Evolutionary conservation across 2,329 filamentous ascomycete genomes (phyloP), one percentile per base, ranked within the genome.

Genomic region (Claviceps sp.): DNA sequence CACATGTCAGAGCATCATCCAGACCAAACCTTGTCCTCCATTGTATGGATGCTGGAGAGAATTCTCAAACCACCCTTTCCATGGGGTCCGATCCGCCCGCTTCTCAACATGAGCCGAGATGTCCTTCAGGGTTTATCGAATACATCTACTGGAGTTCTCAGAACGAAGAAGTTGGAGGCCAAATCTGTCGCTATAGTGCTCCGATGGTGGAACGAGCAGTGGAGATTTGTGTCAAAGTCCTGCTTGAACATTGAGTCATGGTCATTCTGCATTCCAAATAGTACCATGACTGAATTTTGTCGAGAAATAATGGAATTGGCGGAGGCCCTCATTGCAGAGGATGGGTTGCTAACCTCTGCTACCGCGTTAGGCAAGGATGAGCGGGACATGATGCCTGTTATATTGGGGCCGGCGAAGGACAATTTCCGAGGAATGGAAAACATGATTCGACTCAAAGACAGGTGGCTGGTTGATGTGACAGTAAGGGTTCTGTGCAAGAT

Each of bases 251-350:
- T 90, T 3, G 89, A 95, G 62, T 71, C 72, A 11, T 98, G 93
- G 93, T 88, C 88, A 56, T 72, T 79, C 14, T 77, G 77, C 4
- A 80, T 87, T 53, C 83, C 91, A 49, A 93, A 88, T 63, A 68
- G 74, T 20, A 74, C 80, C 50, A 90, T 98, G 87, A 84, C 89
- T 60, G 83, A 95, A 52, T 96, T 97, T 61, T 96, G 90, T 63
- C 83, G 93, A 57, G 88, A 95, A 62, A 86, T 87, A 14, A 98
- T 98, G 80, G 88, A 97, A 60, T 86, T 95, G 62, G 90, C 91
- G 0, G 87, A 95, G 61, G 77, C 79, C 38, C 76, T 95, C 1
- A 86, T 97, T 62, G 83, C 87, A 42, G 83, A 95, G 59, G 93
- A 94, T 64, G 83, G 82, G 49, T 78, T 96, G 53, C 82, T 98